Evolutionary conservation across 345 rosid genomes (phyloP), one percentile per base, ranked within the genome.

Genomic region (Garcia nutans): DNA sequence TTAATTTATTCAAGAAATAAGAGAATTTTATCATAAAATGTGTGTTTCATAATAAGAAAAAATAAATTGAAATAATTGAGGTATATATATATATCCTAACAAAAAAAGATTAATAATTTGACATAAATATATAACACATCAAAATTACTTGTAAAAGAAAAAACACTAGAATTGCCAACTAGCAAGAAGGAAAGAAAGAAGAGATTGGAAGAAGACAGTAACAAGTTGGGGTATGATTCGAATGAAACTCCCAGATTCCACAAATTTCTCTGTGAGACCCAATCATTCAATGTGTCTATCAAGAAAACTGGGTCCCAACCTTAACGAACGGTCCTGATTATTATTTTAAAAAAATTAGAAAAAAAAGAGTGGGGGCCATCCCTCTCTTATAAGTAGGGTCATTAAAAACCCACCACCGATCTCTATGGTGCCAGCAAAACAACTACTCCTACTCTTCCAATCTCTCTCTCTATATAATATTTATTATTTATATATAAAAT

Each of bases 271-370:
- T 22, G 50, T 22, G 57, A 74, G 81, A 69, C 78, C 83, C 81
- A 74, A 83, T 85, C 84, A 85, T 78, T 83, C 81, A 85, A 68
- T 60, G 78, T 78, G 81, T 67, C 82, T 79, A 80, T 78, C 69
- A 76, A 76, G 41, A 70, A 22, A 2, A 0, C 24, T 80, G 73
- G 22, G 41, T 13, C 81, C 82, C 80, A 77, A 77, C 47, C 41
- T 74, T 31, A 70, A 70, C 44, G 68, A 70, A 83, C 83, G 85
- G 85, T 79, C 64, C 73, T 64, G 85, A 81, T 76, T 42, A 66
- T 77, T 74, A 8, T 44, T 44, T 44, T 44, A 8, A 47, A 47
- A 33, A 5, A n/a, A n/a, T n/a, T n/a, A n/a, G 37, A 31, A 45
- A 45, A 68, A 78, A 64, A 62, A 24, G 3, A 19, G 68, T 41